Evolutionary conservation across 306 rosid species (phyloP), one percentile per base, ranked within the genome.

Genomic region (Cicer chorassanicum): DNA sequence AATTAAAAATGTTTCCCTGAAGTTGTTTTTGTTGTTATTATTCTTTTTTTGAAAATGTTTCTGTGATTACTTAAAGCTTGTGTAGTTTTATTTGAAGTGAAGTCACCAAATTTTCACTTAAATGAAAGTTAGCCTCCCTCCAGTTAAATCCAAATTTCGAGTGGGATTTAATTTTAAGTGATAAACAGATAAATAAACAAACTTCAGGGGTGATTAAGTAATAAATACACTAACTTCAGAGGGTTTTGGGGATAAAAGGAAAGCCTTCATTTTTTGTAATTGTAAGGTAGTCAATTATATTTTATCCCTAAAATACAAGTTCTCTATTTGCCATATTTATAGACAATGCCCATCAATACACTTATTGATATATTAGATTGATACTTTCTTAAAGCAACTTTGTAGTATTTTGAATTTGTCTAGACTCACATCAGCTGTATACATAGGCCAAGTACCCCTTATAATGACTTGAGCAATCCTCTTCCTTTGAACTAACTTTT

Each of bases 331-430:
- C n/a, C 1, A 21, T 73, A 15, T 29, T 43, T 61, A 13, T 61
- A 19, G 65, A 39, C 7, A 34, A 1, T 77, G 14, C 18, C 61
- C 38, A n/a, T 38, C 14, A 43, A 64, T 36, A 18, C 13, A 18
- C 13, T 44, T 43, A 15, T 61, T 11, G 19, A 14, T 41, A 71
- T 55, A 7, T 8, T 50, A 65, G 39, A 16, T 48, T 29, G 18
- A 48, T 70, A 46, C 51, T 71, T 65, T 50, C 66, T 29, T 72
- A 65, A 16, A 62, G 68, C 49, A 61, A 34, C 59, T 34, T 65
- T 44, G 48, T 18, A 14, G 55, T 73, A 19, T 38, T 77, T 65
- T 82, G n/a, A 62, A 53, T 71, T 66, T 60, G 60, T 15, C 34
- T 14, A 61, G 61, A 61, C 68, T 19, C 38, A 44, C 13, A 42